phyloP scores from a whole-genome alignment of 2,329 filamentous ascomycete species.

The Teratosphaeria nubilosa region DNA sequence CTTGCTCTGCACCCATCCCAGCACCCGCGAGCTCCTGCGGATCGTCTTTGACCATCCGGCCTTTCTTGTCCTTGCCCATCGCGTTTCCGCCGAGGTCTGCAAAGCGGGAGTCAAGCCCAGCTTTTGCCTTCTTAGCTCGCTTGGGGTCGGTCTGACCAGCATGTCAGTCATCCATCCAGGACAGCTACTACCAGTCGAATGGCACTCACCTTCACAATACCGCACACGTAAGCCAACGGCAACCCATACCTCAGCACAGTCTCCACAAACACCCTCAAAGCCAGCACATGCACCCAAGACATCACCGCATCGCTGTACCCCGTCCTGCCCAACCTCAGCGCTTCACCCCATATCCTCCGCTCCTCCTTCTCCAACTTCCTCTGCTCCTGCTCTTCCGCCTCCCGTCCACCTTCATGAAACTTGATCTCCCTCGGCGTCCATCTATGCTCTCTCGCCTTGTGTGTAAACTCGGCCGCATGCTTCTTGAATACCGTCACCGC shows the following conservation, averaged over 20 bases:
- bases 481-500: constrained; percentile 93
- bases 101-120: constrained; percentile 65
- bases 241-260: constrained; percentile 93
- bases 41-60: constrained; percentile 83
- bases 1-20: constrained; percentile 52
- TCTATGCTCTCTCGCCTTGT: constrained; percentile 84
- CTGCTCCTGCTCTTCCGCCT: constrained; percentile 81
- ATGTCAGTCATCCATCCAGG: neutral
- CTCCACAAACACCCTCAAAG: constrained; percentile 90
- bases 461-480: constrained; percentile 72
- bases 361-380: constrained; percentile 75
- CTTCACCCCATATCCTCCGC: constrained; percentile 86
- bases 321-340: constrained; percentile 74
- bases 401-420: constrained; percentile 78
- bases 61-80: constrained; percentile 87
- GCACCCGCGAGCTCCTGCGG: constrained; percentile 76
- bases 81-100: constrained; percentile 92
- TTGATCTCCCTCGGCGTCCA: constrained; percentile 95
- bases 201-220: constrained; percentile 62
- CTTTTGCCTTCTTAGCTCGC: constrained; percentile 59
- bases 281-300: constrained; percentile 89
- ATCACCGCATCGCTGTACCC: constrained; percentile 94
- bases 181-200: too few relatives aligned
- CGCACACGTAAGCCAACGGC: constrained; percentile 79
- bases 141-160: constrained; percentile 65